Evolutionary conservation across 176 grass and related monocot genomes (phyloP).

Genomic region (Pharus latifolius): DNA sequence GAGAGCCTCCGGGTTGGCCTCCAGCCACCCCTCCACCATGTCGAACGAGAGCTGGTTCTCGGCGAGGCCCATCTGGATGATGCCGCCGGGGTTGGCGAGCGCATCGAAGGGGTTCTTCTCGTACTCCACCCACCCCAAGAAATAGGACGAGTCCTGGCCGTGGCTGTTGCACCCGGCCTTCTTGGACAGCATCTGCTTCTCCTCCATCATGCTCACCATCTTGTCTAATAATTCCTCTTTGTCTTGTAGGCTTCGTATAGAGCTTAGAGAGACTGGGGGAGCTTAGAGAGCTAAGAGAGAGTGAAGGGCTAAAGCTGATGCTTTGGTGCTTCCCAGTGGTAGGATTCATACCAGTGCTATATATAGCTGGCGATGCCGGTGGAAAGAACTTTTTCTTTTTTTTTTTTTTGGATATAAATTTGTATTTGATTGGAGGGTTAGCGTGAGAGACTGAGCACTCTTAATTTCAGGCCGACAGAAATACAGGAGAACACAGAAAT

Average conservation of each 20-base stretch:
- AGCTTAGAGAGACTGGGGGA: not conserved
- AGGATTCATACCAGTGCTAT: too few species aligned
- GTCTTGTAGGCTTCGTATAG: too few species aligned
- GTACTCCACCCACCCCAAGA: constrained; percentile 86
- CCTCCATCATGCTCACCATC: constrained; percentile 35
- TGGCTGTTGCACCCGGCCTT: constrained; percentile 79
- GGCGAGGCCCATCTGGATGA: constrained; percentile 98
- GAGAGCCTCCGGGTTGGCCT: constrained; percentile 53
- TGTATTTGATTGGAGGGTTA: too few species aligned
- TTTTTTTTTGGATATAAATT: too few species aligned
- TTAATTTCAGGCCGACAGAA: too few species aligned
- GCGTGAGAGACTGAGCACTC: too few species aligned
- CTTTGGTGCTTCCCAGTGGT: too few species aligned
- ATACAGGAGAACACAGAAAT: too few species aligned
- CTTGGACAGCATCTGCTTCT: constrained; percentile 45
- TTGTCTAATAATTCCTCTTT: not conserved
- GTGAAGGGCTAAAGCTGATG: too few species aligned
- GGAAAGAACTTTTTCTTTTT: too few species aligned
- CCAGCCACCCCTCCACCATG: constrained; percentile 73
- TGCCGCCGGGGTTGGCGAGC: constrained; percentile 53
- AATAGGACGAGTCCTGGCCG: constrained; percentile 85
- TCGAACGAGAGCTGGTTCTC: constrained; percentile 99
- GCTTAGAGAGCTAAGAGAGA: too few species aligned
- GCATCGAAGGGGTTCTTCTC: constrained; percentile 76
- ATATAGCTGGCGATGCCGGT: too few species aligned